Base-by-base conservation (phyloP, 2,329 filamentous ascomycete species). In the Colletotrichum lini region DNA sequence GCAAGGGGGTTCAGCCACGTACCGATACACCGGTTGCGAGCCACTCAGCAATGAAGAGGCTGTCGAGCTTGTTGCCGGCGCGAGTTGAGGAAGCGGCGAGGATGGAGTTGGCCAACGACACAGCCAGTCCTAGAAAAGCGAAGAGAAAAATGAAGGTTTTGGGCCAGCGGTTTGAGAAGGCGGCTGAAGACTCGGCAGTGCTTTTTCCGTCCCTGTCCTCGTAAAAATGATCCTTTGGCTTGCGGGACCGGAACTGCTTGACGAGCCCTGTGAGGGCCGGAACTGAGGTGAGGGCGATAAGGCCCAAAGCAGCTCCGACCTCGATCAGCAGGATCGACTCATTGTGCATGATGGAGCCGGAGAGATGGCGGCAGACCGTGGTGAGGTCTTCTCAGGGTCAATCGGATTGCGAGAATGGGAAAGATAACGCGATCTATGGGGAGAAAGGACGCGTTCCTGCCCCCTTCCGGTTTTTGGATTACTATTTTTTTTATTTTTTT, bases 201-300 rank as follows among this genome's bases (percentile, higher is more conserved):
- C 91, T 92, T 73, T 87, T 85, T 59, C 93, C 93, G 80, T 95
- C 93, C 72, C 86, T 82, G 77, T 95, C 93, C 75, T 90, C 83
- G 76, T 95, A 95, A 15, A 85, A 82, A 13, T 86, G 81, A 50
- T 86, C 82, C 68, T 69, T 73, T 10, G 81, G 79, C 5, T 77
- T 77, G 30, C 79, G 79, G 49, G 78, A 75, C 42, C 79, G 80
- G 45, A 80, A 70, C 69, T 85, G 83, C 42, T 74, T 74, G 56
- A 79, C 45, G 45, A 82, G 74, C 53, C 79, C 78, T 47, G 78
- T 70, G 26, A 83, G 44, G 50, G 81, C 81, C 12, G 84, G 84
- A 8, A 82, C 61, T 15, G 83, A 81, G 58, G 80, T 76, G 23
- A 85, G 73, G 42, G 76, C 74, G 18, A 82, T 77, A 49, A 84